phyloP scores from a whole-genome alignment of 2,329 filamentous ascomycete species.

The Phialophora tarda region DNA sequence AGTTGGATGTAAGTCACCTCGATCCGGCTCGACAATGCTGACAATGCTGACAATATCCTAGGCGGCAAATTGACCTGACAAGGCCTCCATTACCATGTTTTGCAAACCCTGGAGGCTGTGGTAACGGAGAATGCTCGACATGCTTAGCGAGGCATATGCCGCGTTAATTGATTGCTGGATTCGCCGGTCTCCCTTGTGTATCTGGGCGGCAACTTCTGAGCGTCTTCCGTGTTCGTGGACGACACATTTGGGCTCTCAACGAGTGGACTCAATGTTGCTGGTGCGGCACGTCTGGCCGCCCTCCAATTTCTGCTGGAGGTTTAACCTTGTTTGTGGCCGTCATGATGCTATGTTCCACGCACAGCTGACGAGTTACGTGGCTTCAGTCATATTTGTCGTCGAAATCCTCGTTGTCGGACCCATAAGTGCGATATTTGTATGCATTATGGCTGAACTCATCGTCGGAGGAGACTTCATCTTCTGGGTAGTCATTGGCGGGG shows the following conservation, averaged over 20 bases:
- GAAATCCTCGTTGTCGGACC: conserved; percentile 54
- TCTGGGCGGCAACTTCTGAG: background rate
- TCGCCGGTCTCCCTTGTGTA: background rate
- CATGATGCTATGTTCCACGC: background rate
- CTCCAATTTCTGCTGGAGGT: background rate
- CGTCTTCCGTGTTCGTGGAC: background rate
- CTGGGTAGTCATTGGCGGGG: conserved; percentile 58
- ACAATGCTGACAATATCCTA: background rate
- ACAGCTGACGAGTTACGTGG: background rate
- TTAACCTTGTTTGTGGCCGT: background rate
- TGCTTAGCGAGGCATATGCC: background rate
- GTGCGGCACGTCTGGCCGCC: background rate
- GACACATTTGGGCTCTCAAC: background rate
- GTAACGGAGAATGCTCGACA: background rate
- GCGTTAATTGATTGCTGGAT: background rate
- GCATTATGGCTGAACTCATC: conserved; percentile 53
- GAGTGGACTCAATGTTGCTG: background rate
- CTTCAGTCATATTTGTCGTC: conserved; percentile 43
- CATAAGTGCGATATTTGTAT: conserved; percentile 47
- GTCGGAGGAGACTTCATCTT: conserved; percentile 56
- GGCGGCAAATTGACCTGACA: conserved; percentile 4
- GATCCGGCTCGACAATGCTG: background rate
- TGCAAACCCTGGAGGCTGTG: conserved; percentile 3
- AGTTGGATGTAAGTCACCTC: conserved; percentile 25
- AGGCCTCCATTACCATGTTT: conserved; percentile 13